Evolutionary conservation across 192 early-diverging fungal species (phyloP).

Genomic region (Entophlyctis helioformis): DNA sequence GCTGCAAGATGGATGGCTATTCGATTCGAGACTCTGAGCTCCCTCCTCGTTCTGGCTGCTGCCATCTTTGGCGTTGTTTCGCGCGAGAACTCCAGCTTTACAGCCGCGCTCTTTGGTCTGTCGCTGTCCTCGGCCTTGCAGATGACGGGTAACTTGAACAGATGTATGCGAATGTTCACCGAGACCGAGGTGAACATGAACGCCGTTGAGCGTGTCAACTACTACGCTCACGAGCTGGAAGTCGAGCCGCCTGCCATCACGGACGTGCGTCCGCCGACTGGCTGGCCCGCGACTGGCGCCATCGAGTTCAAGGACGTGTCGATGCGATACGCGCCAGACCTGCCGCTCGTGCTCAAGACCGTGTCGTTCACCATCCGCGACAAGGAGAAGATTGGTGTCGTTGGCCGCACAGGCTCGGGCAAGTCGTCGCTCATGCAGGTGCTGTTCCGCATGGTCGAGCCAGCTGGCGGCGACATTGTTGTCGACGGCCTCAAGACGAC

Average conservation of each 20-base stretch:
- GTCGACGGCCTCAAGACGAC: too few species aligned
- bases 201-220: conserved; percentile 27
- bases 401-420: too few species aligned
- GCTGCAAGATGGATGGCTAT: conserved; percentile 22
- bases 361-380: conserved; percentile 8
- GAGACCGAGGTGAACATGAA: conserved; percentile 44
- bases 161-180: conserved; percentile 30
- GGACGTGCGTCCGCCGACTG: conserved; percentile 4
- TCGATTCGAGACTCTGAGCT: conserved; percentile 13
- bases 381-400: conserved; percentile 15
- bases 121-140: conserved; percentile 71
- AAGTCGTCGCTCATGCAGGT: too few species aligned
- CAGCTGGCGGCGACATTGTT: too few species aligned
- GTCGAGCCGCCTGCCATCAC: conserved; percentile 15
- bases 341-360: conserved; percentile 13
- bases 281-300: conserved; percentile 7
- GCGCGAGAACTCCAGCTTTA: too few species aligned
- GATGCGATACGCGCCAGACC: conserved; percentile 13
- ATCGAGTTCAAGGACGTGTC: conserved; percentile 2
- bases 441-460: too few species aligned
- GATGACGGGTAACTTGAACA: conserved; percentile 28
- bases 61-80: too few species aligned
- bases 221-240: conserved; percentile 17
- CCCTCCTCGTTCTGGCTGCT: conserved; percentile 40
- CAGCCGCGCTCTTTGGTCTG: conserved; percentile 63